These are phyloP conservation scores for Graphilbum fragrans DNA, from an alignment of 2,329 filamentous ascomycete species.

Conservation along the genomic window DNA sequence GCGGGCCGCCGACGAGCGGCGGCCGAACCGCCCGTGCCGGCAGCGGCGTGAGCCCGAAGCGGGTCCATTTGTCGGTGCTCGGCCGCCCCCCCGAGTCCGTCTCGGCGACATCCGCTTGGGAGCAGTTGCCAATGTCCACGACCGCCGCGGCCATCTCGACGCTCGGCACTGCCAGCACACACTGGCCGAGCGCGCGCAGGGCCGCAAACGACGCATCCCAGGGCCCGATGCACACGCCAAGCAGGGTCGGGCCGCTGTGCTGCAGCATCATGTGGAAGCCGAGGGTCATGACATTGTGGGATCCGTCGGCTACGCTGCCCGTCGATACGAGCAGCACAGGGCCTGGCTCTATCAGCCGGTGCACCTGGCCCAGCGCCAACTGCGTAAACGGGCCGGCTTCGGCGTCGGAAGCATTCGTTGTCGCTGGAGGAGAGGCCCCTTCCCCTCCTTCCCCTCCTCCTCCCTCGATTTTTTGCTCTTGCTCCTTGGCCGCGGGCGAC, in stretches of 20 bases:
- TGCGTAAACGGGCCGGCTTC: conserved; percentile 9
- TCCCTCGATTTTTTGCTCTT: too few species aligned
- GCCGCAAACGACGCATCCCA: conserved; percentile 20
- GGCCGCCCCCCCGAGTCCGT: neutral
- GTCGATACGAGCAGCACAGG: conserved; percentile 21
- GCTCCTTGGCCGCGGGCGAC: neutral
- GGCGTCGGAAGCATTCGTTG: neutral
- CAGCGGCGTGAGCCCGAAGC: conserved; percentile 17
- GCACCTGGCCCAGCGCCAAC: conserved; percentile 13
- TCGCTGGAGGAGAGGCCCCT: neutral
- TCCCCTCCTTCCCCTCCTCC: neutral
- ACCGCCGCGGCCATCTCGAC: conserved; percentile 12
- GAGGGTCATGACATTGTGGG: conserved; percentile 24
- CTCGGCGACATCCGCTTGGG: conserved; percentile 11
- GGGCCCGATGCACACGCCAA: conserved; percentile 19
- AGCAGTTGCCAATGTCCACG: conserved; percentile 22
- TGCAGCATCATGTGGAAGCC: conserved; percentile 25
- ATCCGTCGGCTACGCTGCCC: conserved; percentile 16
- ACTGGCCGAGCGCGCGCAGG: conserved; percentile 17
- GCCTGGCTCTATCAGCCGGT: conserved; percentile 22
- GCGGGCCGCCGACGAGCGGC: conserved; percentile 18
- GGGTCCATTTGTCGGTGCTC: conserved; percentile 16
- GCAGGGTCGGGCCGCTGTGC: conserved; percentile 19
- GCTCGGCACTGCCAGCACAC: conserved; percentile 16
- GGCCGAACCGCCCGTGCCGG: conserved; percentile 17